phyloP scores from a whole-genome alignment of 2,329 filamentous ascomycete species.

The Clarireedia hainanense region DNA sequence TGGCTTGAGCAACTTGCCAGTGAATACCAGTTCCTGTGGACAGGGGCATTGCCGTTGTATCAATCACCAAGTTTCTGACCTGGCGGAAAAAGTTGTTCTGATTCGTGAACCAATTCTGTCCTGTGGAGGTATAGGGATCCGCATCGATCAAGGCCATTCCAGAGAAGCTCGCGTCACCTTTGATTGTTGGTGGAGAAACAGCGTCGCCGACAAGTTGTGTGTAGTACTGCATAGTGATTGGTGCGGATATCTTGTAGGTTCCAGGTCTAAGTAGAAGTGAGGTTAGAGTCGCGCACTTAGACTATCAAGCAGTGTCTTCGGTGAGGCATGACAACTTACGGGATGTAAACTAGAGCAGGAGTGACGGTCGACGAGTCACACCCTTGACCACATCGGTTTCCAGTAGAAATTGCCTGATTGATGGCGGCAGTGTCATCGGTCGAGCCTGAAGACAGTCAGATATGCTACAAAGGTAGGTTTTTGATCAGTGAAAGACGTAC shows the following conservation, averaged over 20 bases:
- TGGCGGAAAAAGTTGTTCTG: slow-evolving; percentile 59
- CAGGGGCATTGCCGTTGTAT: slow-evolving; percentile 58
- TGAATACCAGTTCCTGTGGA: slow-evolving; percentile 63
- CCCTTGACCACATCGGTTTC: slow-evolving; percentile 67
- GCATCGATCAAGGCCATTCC: slow-evolving; percentile 88
- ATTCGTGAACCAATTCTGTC: slow-evolving; percentile 70
- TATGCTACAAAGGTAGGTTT: neutral
- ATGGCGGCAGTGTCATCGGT: slow-evolving; percentile 84
- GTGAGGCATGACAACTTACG: neutral
- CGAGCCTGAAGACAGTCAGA: slow-evolving; percentile 58
- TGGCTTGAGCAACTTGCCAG: slow-evolving; percentile 82
- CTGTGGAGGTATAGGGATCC: slow-evolving; percentile 67
- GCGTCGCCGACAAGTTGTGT: slow-evolving; percentile 87
- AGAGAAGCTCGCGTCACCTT: slow-evolving; percentile 61
- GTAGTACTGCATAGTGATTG: slow-evolving; percentile 84
- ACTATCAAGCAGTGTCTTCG: no score
- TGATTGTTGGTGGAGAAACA: slow-evolving; percentile 62
- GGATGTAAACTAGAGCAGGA: slow-evolving; percentile 83
- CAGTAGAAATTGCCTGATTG: slow-evolving; percentile 72
- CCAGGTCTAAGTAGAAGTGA: slow-evolving; percentile 46
- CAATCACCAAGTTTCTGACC: slow-evolving; percentile 74
- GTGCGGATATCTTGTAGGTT: slow-evolving; percentile 72
- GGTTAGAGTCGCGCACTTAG: neutral
- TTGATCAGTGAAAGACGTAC: slow-evolving; percentile 35
- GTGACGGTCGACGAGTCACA: slow-evolving; percentile 81